Base-by-base conservation (phyloP, 305 asterid species). In the Fraxinus floribunda region DNA sequence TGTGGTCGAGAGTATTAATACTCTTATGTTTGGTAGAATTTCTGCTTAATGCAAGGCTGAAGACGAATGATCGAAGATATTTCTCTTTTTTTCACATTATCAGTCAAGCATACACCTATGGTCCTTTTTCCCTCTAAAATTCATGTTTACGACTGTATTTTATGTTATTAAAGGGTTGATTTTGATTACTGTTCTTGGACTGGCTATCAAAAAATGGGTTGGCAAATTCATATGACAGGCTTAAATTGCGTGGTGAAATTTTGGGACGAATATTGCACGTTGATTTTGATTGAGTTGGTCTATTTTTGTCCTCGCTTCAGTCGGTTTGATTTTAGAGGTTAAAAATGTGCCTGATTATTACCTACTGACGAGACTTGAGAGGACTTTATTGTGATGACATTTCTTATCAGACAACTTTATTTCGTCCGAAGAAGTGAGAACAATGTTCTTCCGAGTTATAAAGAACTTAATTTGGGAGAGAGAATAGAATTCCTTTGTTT, bases 21-120 rank as follows among this genome's bases (percentile, higher is more conserved):
- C 26, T 57, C 9, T n/a, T 18, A 5, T 57, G 68, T 57, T 57
- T 49, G 60, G 60, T 49, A 49, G 68, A 57, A 18, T 18, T 55
- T n/a, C 26, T 57, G 68, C 24, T 18, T n/a, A n/a, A 57, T 5
- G 66, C 60, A 15, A 49, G 26, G 94, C 15, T 41, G 52, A 11
- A 3, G 52, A 44, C 16, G 3, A 44, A 44, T 44, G 55, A 44
- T 44, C 2, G n/a, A 44, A 44, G 16, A 10, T 44, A 41, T 41
- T 8, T 1, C 15, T 9, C 7, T 7, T 38, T 36, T 41, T 8
- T 8, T 0, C 49, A 41, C 49, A 41, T 8, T 41, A 41, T 41
- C 16, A 9, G 3, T 41, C 15, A 41, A 41, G 15, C 16, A 9
- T 41, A 57, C 10, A n/a, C 26, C 18, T n/a, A 5, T n/a, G 8